Base-by-base conservation (phyloP, 208 protist species). In the Wallacemonas rigidus region DNA sequence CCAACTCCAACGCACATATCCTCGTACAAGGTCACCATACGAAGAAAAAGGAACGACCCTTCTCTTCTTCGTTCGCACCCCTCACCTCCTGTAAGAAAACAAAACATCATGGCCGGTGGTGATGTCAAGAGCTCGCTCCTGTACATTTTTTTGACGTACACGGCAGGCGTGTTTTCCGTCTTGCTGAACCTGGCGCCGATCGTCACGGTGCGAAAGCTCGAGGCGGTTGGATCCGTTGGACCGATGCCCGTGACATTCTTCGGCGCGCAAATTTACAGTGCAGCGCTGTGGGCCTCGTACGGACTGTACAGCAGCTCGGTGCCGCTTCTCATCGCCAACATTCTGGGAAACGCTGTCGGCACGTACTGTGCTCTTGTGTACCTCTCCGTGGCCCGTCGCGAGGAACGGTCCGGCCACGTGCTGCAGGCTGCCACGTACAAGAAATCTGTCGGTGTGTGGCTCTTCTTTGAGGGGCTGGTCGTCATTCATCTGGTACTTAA, bases 321-420 rank as follows among this genome's bases (percentile, higher is more conserved):
- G 43, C 80, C 82, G 50, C 71, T 88, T 58, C 77, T 88, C 47
- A 71, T 87, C 40, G 60, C 80, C 50, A 88, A 85, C 72, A 79
- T 68, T 40, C 61, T 91, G 2, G 86, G 86, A 57, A 91, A 86
- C 60, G 77, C 77, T 48, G 78, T 88, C 9, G 72, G 77, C 14
- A 88, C 83, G 41, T 91, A 89, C 73, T 88, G 77, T 57, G 78
- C 77, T 14, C 75, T 91, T 2, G 80, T 81, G 3, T 88, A 85
- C 67, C 79, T 91, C 26, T 80, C 83, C 2, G 76, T 87, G 7
- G 86, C 83, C 3, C 80, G 82, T 3, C 76, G 76, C 3, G 82
- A 88, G 70, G 83, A 88, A 69, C 75, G 69, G 69, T 77, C 74
- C 26, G 80, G 83, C 2, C 70, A 74, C 53, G 78, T 60, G 44